These are phyloP conservation scores for Malus hybrid DNA, from an alignment of 331 rosid species.

Conservation along the genomic window DNA sequence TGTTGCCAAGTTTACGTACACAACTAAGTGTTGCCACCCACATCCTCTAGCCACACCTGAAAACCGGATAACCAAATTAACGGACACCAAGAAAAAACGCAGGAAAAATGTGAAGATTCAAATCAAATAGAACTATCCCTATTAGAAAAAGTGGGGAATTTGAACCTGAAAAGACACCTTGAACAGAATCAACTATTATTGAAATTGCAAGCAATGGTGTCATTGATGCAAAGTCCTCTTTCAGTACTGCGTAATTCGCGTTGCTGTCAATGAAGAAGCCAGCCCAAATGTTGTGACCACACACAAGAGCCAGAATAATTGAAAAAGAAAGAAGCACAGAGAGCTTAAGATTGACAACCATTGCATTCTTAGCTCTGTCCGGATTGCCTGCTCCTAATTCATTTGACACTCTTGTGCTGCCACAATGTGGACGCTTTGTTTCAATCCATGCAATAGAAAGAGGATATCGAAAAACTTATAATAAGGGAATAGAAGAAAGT, in stretches of 20 bases:
- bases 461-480: neutral
- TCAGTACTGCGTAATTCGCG: constrained; percentile 9
- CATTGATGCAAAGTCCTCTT: constrained; percentile 53
- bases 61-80: neutral
- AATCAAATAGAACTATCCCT: too few species aligned
- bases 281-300: constrained; percentile 61
- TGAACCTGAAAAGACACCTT: constrained; percentile 82
- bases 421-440: neutral
- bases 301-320: constrained; percentile 35
- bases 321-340: constrained; percentile 42
- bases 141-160: neutral
- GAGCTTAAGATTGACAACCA: constrained; percentile 57
- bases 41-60: constrained; percentile 83
- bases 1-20: constrained; percentile 48
- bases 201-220: constrained; percentile 60
- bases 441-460: neutral
- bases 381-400: constrained; percentile 78
- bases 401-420: constrained; percentile 82
- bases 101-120: neutral
- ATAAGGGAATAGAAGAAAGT: neutral
- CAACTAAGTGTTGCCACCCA: constrained; percentile 67
- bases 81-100: neutral
- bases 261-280: constrained; percentile 37
- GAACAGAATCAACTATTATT: constrained; percentile 49
- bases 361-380: constrained; percentile 52